These are phyloP conservation scores for Naganishia friedmannii DNA, from an alignment of 768 basidiomycete species.

Conservation along the genomic window DNA sequence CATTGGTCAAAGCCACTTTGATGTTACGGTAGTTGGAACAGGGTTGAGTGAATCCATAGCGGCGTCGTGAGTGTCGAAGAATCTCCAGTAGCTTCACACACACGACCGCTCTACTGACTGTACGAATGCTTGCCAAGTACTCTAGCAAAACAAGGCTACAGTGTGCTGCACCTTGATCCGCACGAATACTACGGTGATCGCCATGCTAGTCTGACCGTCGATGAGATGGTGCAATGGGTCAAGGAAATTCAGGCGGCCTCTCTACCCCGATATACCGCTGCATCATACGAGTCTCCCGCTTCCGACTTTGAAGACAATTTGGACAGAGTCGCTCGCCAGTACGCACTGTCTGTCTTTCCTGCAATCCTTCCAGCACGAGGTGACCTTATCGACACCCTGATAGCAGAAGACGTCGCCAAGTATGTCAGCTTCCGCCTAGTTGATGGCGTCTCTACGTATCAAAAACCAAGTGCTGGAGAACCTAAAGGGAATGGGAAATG, in stretches of 20 bases:
- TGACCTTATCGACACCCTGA: constrained; percentile 70
- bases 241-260: constrained; percentile 45
- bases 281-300: constrained; percentile 31
- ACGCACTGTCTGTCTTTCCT: constrained; percentile 81
- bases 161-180: constrained; percentile 79
- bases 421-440: constrained; percentile 89
- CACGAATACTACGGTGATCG: constrained; percentile 79
- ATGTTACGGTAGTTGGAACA: constrained; percentile 55
- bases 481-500: constrained; percentile 24
- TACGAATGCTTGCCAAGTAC: constrained; percentile 58
- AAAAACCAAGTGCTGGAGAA: constrained; percentile 35
- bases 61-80: constrained; percentile 92
- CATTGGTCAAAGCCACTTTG: constrained; percentile 46
- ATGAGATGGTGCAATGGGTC: constrained; percentile 74
- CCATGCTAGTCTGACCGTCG: constrained; percentile 74
- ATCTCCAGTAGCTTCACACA: not conserved
- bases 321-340: constrained; percentile 60
- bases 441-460: constrained; percentile 61
- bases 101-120: constrained; percentile 26
- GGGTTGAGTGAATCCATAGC: constrained; percentile 73
- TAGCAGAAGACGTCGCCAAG: constrained; percentile 77
- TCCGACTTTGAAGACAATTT: constrained; percentile 40
- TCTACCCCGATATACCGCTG: constrained; percentile 23
- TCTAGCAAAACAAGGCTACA: constrained; percentile 80
- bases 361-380: constrained; percentile 76